A percentile compares a stretch with the other conserved stretches of the same genome.
Conservation (phyloP, 1,284 basidiomycete species). For the Afroboletus lepidellus region DNA sequence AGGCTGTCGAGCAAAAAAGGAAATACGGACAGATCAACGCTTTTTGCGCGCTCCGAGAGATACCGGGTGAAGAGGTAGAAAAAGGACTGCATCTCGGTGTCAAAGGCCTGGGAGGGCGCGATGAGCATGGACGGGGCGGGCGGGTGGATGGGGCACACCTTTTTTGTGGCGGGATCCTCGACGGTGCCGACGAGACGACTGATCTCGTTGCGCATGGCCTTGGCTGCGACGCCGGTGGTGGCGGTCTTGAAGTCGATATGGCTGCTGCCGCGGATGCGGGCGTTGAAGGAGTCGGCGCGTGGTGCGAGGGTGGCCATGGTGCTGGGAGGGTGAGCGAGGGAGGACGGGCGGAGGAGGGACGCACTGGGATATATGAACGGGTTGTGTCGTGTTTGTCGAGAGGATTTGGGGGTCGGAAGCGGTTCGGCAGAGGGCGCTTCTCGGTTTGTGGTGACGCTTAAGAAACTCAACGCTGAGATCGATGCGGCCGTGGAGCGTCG, state of each 20-base stretch:
- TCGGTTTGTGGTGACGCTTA: constrained; percentile 61
- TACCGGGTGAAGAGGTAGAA: constrained; percentile 99
- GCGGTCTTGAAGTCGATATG: constrained; percentile 96
- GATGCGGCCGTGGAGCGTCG: constrained; percentile 30
- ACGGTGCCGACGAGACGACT: constrained; percentile 87
- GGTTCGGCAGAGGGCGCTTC: constrained; percentile 43
- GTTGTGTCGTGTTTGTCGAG: constrained; percentile 61
- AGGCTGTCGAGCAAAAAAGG: constrained; percentile 16
- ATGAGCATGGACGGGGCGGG: constrained; percentile 11
- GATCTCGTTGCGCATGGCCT: constrained; percentile 99
- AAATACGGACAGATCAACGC: constrained; percentile 82
- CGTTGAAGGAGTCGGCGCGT: constrained; percentile 59
- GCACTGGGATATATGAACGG: constrained; percentile 54
- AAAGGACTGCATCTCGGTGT: constrained; percentile 98
- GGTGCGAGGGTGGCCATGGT: constrained; percentile 62
- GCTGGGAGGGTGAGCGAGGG: constrained; percentile 20
- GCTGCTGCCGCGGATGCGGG: constrained; percentile 64
- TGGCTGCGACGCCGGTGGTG: constrained; percentile 95
- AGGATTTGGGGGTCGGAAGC: constrained; percentile 58
- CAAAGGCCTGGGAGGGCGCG: constrained; percentile 71
- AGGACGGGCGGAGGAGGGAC: constrained; percentile 17
- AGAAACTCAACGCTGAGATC: constrained; percentile 37
- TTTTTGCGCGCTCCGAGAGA: constrained; percentile 92
- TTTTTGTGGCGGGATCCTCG: constrained; percentile 76
- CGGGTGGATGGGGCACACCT: constrained; percentile 51